Evolutionary conservation across 2,329 filamentous ascomycete species (phyloP).

Genomic region (Aspergillus sp.): DNA sequence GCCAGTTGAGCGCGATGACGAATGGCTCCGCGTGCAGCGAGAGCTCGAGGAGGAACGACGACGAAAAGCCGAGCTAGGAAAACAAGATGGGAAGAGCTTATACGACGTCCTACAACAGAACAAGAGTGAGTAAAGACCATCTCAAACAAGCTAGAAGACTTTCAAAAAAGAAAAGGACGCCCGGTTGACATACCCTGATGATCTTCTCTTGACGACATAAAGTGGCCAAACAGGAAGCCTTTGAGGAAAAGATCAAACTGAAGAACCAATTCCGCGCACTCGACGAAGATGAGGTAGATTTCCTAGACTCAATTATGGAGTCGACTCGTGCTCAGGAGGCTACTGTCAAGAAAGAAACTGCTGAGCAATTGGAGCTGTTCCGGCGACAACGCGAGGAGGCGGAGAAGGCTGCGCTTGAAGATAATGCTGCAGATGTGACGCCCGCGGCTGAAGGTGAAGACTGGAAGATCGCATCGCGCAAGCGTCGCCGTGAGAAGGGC

Average conservation of each 20-base stretch:
- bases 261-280: conserved; percentile 58
- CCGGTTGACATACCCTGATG: conserved; percentile 48
- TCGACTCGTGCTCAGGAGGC: conserved; percentile 61
- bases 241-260: conserved; percentile 55
- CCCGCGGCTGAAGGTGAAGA: conserved; percentile 46
- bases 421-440: conserved; percentile 37
- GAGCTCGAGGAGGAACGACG: conserved; percentile 53
- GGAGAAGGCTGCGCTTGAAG: conserved; percentile 54
- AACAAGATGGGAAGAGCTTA: conserved; percentile 59
- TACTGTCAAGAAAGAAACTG: conserved; percentile 61
- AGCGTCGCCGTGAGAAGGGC: conserved; percentile 57
- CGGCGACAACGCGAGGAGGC: conserved; percentile 63
- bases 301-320: conserved; percentile 61
- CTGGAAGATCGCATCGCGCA: conserved; percentile 56
- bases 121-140: conserved; percentile 48
- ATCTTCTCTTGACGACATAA: conserved; percentile 24
- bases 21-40: conserved; percentile 48
- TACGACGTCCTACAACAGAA: conserved; percentile 55
- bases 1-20: conserved; percentile 46
- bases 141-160: neutral
- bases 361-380: conserved; percentile 63
- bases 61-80: conserved; percentile 52
- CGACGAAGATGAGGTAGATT: conserved; percentile 57
- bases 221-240: conserved; percentile 57
- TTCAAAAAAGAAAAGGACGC: no score